Conservation (phyloP, 129 eudicot species). For the Flaveria trinervia region DNA sequence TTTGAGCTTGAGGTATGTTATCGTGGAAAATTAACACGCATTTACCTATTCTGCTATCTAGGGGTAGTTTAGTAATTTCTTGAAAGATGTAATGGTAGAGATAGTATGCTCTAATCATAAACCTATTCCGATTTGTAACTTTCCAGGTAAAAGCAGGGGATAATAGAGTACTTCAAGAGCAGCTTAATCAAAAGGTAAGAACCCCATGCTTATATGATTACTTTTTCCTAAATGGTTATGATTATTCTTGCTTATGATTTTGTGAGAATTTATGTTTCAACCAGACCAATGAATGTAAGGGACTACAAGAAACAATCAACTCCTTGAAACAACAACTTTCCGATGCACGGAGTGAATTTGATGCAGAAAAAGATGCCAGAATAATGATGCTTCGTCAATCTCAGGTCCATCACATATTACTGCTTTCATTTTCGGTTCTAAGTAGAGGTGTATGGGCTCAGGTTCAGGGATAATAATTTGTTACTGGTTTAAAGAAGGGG, state of each 20-base stretch:
- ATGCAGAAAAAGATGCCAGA: slow-evolving; percentile 36
- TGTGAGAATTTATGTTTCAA: slow-evolving; percentile 13
- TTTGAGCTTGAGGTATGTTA: slow-evolving; percentile 88
- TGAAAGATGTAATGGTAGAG: background rate
- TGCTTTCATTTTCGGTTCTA: slow-evolving; percentile 9
- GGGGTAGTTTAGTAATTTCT: background rate
- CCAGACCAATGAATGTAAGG: slow-evolving; percentile 78
- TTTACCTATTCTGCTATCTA: background rate
- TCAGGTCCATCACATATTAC: slow-evolving; percentile 51
- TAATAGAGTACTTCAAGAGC: slow-evolving; percentile 87
- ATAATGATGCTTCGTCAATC: slow-evolving; percentile 46
- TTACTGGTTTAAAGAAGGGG: background rate
- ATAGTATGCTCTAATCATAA: slow-evolving; percentile 15
- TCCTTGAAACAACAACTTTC: slow-evolving; percentile 78
- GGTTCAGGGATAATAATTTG: background rate
- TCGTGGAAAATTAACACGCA: slow-evolving; percentile 10
- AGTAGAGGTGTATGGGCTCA: background rate
- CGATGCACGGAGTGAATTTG: slow-evolving; percentile 42
- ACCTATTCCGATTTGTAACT: background rate
- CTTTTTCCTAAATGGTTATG: background rate
- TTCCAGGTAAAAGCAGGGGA: slow-evolving; percentile 88
- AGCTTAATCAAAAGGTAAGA: slow-evolving; percentile 82
- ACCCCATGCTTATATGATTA: background rate
- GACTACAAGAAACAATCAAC: slow-evolving; percentile 55
- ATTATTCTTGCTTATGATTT: slow-evolving; percentile 11